Percentiles rank a stretch among this genome's conserved stretches.
These are phyloP conservation scores for Pistacia vera DNA, from an alignment of 345 rosid species.

Conservation along the genomic window DNA sequence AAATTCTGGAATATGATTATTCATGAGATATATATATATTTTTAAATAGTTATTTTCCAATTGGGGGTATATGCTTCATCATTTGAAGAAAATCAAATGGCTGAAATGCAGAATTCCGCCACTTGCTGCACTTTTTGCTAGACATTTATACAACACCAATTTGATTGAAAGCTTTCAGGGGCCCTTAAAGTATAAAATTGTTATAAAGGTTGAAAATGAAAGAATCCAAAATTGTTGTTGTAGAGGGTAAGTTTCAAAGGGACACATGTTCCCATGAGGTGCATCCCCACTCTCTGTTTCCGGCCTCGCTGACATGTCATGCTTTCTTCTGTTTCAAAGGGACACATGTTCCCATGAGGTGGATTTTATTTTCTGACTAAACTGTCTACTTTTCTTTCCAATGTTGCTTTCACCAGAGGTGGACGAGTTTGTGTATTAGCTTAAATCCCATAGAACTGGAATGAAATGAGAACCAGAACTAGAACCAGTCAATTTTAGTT, in stretches of 20 bases:
- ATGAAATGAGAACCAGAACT: too few relatives aligned
- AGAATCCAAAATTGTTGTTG: slow-evolving; percentile 18
- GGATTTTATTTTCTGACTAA: slow-evolving; percentile 18
- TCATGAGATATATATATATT: neutral
- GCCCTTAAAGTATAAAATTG: slow-evolving; percentile 12
- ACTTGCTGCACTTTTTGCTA: slow-evolving; percentile 32
- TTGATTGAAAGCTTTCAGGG: slow-evolving; percentile 18
- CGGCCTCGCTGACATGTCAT: slow-evolving; percentile 22
- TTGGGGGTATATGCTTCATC: neutral
- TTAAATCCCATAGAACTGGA: too few relatives aligned
- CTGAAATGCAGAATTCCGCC: slow-evolving; percentile 10
- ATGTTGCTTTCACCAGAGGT: slow-evolving; percentile 14
- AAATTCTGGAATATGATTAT: too few relatives aligned
- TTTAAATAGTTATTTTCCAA: neutral
- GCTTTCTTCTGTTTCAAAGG: slow-evolving; percentile 21
- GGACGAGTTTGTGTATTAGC: too few relatives aligned
- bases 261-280: slow-evolving; percentile 22
- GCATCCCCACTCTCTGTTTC: slow-evolving; percentile 14
- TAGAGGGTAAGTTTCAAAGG: slow-evolving; percentile 20
- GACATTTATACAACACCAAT: slow-evolving; percentile 33
- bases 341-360: too few relatives aligned
- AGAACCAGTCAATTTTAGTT: too few relatives aligned
- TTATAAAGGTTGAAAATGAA: neutral
- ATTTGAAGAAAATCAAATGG: neutral
- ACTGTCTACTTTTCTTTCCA: slow-evolving; percentile 18